Base-by-base conservation (phyloP, 768 basidiomycete genomes). In the Tephrocybe sp. region DNA sequence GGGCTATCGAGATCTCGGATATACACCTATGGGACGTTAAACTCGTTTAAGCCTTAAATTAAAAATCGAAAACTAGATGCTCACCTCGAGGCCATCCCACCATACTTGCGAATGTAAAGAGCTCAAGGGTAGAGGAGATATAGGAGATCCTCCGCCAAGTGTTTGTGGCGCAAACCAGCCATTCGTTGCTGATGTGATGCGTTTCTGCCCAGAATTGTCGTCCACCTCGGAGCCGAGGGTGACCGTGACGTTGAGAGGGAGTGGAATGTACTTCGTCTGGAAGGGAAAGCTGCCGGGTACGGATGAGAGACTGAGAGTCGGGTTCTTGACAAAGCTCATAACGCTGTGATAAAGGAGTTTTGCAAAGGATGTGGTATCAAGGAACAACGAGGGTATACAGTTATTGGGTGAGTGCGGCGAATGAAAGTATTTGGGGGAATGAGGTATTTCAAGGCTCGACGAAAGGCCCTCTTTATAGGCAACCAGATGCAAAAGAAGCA, bases 101-200 rank as follows among this genome's bases (percentile, higher is more conserved):
- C 79, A 80, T 28, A 80, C 62, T 55, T 78, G 72, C 4, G 75
- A 77, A 45, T 81, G 79, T 1, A 65, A 60, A 9, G 65, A 48
- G 55, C 73, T 73, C 25, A 81, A 59, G 30, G 77, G 66, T 38
- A 79, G 61, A 21, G 73, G 68, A 6, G 71, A 71, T 34, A 77
- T 61, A 20, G 65, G 55, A 32, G 60, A 47, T 42, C 59, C 55
- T 8, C 56, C 65, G 14, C 41, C 20, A 23, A 40, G 18, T 4
- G 42, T 51, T 24, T 64, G 63, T 15, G 69, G 60, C 25, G 77
- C 62, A 54, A 80, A 78, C 69, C 71, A 68, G 5, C 78, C 78
- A 26, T 78, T 80, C 18, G 64, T 56, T 8, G 61, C 53, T 12
- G 61, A 45, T 3, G 72, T 62, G 9, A 50, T 50, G 36, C 65